A percentile compares a stretch with the other conserved stretches of the same genome.
These are phyloP conservation scores for Zygoascus meyerae DNA, from an alignment of 1,139 yeast species.

Conservation along the genomic window DNA sequence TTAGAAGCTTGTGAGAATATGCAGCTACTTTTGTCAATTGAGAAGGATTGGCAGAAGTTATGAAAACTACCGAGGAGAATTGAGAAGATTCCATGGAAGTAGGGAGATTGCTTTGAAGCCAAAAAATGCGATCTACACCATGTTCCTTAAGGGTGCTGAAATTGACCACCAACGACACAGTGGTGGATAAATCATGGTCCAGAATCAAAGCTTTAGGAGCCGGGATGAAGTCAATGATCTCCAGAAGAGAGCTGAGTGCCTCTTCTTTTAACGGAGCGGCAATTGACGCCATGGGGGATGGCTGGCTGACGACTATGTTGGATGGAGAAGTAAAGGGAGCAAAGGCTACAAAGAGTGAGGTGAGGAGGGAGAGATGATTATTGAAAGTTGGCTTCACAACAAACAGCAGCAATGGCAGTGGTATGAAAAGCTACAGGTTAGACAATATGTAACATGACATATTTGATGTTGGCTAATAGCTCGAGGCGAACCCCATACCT, in stretches of 20 bases:
- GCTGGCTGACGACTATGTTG: background rate
- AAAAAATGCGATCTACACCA: conserved; percentile 55
- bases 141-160: conserved; percentile 49
- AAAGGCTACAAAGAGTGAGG: too few species aligned
- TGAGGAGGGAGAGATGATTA: too few species aligned
- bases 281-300: conserved; percentile 2
- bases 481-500: too few species aligned
- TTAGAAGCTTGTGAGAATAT: conserved; percentile 25
- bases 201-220: conserved; percentile 41
- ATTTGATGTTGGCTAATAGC: too few species aligned
- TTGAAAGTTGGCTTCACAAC: background rate
- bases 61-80: conserved; percentile 19
- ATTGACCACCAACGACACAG: conserved; percentile 55
- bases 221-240: conserved; percentile 27
- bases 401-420: background rate
- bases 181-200: conserved; percentile 49
- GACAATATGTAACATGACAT: too few species aligned
- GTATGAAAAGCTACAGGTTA: background rate
- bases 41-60: conserved; percentile 22
- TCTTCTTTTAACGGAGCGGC: conserved; percentile 25
- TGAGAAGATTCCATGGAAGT: conserved; percentile 12
- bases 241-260: conserved; percentile 28
- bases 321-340: too few species aligned
- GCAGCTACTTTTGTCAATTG: conserved; percentile 24
- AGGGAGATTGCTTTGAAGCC: conserved; percentile 40